These are phyloP conservation scores for Coleophoma eucalyptorum DNA, from an alignment of 2,329 filamentous ascomycete genomes.

Conservation along the genomic window DNA sequence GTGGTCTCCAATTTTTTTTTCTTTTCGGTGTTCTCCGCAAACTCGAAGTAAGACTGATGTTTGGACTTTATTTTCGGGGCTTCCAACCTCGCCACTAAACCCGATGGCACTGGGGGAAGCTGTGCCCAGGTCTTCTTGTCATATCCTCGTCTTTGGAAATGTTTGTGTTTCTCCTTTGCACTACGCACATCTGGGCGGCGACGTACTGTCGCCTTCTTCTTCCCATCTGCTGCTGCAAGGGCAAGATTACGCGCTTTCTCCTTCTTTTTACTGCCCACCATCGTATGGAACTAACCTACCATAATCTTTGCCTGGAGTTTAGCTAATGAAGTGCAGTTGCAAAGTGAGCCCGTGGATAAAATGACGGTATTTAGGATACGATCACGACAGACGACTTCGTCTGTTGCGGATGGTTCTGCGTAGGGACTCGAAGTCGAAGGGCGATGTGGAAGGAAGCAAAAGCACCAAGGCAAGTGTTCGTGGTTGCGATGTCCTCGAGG, in stretches of 20 bases:
- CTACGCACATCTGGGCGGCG: conserved; percentile 22
- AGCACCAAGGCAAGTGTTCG: too few species aligned
- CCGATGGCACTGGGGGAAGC: conserved; percentile 17
- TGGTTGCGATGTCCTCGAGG: too few species aligned
- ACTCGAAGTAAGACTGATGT: conserved; percentile 60
- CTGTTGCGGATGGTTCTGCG: conserved; percentile 15
- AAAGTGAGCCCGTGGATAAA: too few species aligned
- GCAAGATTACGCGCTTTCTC: conserved; percentile 3
- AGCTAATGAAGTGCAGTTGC: neutral
- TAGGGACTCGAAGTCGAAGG: neutral
- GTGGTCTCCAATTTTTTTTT: conserved; percentile 61
- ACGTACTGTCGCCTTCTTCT: conserved; percentile 6
- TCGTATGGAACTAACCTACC: conserved; percentile 7
- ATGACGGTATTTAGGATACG: too few species aligned
- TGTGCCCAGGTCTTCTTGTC: conserved; percentile 19
- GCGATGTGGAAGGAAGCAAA: too few species aligned
- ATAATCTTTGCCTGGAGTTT: conserved; percentile 3
- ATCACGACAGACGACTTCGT: conserved; percentile 2
- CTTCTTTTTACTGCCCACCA: conserved; percentile 3
- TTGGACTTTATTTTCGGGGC: conserved; percentile 36
- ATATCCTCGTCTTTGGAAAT: neutral
- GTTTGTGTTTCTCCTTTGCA: conserved; percentile 3
- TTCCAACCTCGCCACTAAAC: conserved; percentile 26
- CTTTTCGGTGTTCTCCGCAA: conserved; percentile 60
- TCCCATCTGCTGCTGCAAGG: neutral